Percentiles rank a stretch among this genome's conserved stretches.
Conservation (phyloP, 2,329 filamentous ascomycete species). For the Metarhizium rileyi region DNA sequence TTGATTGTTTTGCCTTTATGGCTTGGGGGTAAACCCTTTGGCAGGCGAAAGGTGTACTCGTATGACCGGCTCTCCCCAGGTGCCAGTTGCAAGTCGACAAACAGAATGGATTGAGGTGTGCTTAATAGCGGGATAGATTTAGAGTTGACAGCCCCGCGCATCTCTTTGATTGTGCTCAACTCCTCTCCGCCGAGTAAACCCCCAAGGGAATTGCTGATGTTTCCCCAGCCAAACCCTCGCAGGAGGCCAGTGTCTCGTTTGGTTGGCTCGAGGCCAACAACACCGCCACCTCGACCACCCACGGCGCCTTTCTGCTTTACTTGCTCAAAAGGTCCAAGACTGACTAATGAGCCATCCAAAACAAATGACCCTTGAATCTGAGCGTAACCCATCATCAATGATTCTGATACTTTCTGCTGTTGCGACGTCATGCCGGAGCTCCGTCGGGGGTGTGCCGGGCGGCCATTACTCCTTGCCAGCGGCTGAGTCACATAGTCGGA, state of each 20-base stretch:
- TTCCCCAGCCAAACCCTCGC: conserved; percentile 78
- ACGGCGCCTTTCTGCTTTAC: conserved; percentile 92
- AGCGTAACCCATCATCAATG: conserved; percentile 95
- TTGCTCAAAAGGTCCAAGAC: conserved; percentile 83
- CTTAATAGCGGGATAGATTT: conserved; percentile 86
- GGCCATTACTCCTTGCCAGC: conserved; percentile 20
- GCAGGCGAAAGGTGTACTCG: conserved; percentile 77
- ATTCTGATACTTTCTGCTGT: conserved; percentile 52
- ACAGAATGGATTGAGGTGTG: conserved; percentile 89
- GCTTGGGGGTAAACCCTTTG: conserved; percentile 79
- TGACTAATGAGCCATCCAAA: conserved; percentile 82
- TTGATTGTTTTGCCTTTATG: conserved; percentile 92
- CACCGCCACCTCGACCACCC: conserved; percentile 76
- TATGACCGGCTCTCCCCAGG: conserved; percentile 85
- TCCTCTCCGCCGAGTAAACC: conserved; percentile 80
- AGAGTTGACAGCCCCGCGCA: conserved; percentile 78
- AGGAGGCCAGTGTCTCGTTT: conserved; percentile 74
- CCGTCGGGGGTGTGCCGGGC: conserved; percentile 36
- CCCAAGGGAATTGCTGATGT: conserved; percentile 76
- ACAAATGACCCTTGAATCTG: conserved; percentile 89
- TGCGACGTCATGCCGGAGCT: conserved; percentile 34
- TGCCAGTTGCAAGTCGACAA: conserved; percentile 80
- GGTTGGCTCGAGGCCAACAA: conserved; percentile 65
- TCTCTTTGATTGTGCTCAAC: conserved; percentile 88
- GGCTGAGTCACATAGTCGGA: conserved; percentile 71